Conservation (phyloP, 75 land plant genomes). For the Gnetum montanum region DNA sequence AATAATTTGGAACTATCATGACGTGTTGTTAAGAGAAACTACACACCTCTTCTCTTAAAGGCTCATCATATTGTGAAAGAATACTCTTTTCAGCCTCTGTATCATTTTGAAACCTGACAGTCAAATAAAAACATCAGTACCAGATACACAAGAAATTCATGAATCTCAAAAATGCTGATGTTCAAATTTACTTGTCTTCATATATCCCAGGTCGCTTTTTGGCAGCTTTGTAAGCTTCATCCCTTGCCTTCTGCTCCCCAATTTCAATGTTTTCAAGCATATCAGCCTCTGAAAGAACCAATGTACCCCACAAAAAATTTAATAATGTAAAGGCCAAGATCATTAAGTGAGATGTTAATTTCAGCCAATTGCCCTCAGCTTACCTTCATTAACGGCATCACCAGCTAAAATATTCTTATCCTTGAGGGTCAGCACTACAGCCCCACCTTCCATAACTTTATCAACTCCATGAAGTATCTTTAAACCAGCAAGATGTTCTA, state of each 20-base stretch:
- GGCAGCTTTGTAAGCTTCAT: constrained; percentile 88
- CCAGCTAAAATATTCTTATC: constrained; percentile 75
- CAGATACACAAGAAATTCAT: neutral
- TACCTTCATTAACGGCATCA: constrained; percentile 91
- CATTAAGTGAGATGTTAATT: too few species aligned
- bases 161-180: neutral
- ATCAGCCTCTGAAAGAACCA: constrained; percentile 65
- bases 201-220: constrained; percentile 85
- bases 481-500: constrained; percentile 84
- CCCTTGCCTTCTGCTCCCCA: constrained; percentile 75
- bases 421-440: constrained; percentile 93
- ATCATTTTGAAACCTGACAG: constrained; percentile 73
- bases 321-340: too few species aligned
- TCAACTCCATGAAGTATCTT: constrained; percentile 98
- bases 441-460: constrained; percentile 93
- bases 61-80: constrained; percentile 94
- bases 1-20: too few species aligned
- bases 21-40: too few species aligned
- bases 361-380: too few species aligned
- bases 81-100: constrained; percentile 45
- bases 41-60: constrained; percentile 70
- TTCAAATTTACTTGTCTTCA: constrained; percentile 70
- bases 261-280: constrained; percentile 95
- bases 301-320: too few species aligned
- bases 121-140: neutral